Evolutionary conservation across 1,139 yeast species (phyloP), one percentile per base, ranked within the genome.

Genomic region (Sugiyamaella xylanicola): DNA sequence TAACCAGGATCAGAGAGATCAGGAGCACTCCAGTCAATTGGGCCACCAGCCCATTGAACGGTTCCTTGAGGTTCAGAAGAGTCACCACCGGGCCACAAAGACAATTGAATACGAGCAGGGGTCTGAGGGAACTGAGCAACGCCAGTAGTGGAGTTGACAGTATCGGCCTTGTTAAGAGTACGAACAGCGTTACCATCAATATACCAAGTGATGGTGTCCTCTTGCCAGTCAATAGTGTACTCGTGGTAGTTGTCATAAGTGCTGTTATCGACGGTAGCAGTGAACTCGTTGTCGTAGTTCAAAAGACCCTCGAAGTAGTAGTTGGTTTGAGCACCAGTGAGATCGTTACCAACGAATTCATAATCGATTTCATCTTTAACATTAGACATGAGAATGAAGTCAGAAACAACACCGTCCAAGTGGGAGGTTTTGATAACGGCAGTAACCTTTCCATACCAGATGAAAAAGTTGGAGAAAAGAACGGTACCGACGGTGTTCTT

Each of bases 11-110:
- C 75, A 61, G 77, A 65, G 59, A 90, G 82, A 71, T 90, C 97
- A 9, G 77, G 71, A n/a, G 93, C 80, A 70, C 86, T 74, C 97
- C 97, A 92, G 75, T 90, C 81, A 57, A 91, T 82, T 13, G 66
- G 74, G 69, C 97, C 98, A 70, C 98, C 98, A 43, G 97, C 96
- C 98, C 98, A 92, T 63, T 81, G 86, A 62, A 85, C 78, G 29
- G 97, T 92, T 71, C 98, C 98, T 50, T 76, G 72, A 42, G 84
- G 85, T 68, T 82, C 82, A 53, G 77, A 64, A 20, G 83, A 73
- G 61, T 77, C 81, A 60, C 97, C 97, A 72, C 88, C 97, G 9
- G 98, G 97, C 98, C 98, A 92, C 61, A 92, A 71, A 9, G 96
- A 90, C 55, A 89, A 74, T 74, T 92, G 96, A 58, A 92, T 74